phyloP scores from a whole-genome alignment of 805 yeast genomes.

The Torulaspora indica region DNA sequence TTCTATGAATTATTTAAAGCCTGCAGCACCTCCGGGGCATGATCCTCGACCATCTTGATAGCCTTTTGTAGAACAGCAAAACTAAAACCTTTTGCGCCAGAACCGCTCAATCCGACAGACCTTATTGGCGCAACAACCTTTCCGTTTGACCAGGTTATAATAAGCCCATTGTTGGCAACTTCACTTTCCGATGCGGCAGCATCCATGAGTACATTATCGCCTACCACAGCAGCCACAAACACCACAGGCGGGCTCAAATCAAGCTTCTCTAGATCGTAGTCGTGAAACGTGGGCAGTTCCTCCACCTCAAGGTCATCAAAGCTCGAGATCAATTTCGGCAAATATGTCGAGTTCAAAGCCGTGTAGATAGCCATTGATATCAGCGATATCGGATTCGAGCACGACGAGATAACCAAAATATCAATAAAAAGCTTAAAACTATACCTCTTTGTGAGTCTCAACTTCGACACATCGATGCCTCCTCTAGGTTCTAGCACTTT shows the following conservation, averaged over 20 bases:
- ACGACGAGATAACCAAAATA: slow-evolving; percentile 68
- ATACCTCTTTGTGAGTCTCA: slow-evolving; percentile 67
- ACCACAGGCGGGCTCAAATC: slow-evolving; percentile 57
- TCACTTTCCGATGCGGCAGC: slow-evolving; percentile 88
- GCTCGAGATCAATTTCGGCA: slow-evolving; percentile 68
- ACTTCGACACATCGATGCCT: slow-evolving; percentile 44
- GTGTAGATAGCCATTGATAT: slow-evolving; percentile 75
- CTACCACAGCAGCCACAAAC: slow-evolving; percentile 72
- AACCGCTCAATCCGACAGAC: slow-evolving; percentile 55
- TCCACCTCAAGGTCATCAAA: slow-evolving; percentile 64
- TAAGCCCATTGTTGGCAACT: slow-evolving; percentile 78
- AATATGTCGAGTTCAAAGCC: slow-evolving; percentile 71
- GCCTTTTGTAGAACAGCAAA: slow-evolving; percentile 48
- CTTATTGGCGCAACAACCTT: slow-evolving; percentile 67
- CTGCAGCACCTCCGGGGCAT: slow-evolving; percentile 58
- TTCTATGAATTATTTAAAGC: slow-evolving; percentile 45
- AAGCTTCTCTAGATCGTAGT: slow-evolving; percentile 69
- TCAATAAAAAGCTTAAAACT: slow-evolving; percentile 76
- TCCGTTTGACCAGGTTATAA: slow-evolving; percentile 67
- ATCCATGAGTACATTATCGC: slow-evolving; percentile 62
- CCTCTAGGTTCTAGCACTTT: slow-evolving; percentile 24
- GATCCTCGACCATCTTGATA: slow-evolving; percentile 50
- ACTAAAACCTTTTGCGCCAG: slow-evolving; percentile 51
- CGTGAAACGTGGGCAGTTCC: slow-evolving; percentile 87
- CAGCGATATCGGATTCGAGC: slow-evolving; percentile 76